Base-by-base conservation (phyloP, 257 asterid species). In the Solanum bulbocastanum region DNA sequence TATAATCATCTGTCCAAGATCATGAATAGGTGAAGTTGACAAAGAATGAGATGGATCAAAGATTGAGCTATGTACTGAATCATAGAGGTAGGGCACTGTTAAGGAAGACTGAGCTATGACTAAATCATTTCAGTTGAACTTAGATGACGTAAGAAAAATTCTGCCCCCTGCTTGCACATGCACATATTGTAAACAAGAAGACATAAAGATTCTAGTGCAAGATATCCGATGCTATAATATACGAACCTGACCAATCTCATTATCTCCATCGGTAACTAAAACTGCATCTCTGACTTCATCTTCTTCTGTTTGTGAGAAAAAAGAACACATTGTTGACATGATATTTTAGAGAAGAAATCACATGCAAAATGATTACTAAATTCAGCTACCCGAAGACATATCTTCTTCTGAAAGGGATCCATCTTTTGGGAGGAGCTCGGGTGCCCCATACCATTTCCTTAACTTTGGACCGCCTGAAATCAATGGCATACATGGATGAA, bases 371-470 rank as follows among this genome's bases (percentile, higher is more conserved):
- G 2, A 25, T 30, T 74, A 65, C 72, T 20, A 52, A 23, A 22
- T 86, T 76, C 32, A 37, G 39, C 86, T 86, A 96, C 99, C 99
- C 90, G 92, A 79, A 86, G 92, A 72, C 88, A 89, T 94, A 62
- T 94, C 94, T 87, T 91, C 95, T 76, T 91, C 90, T 76, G 46
- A 20, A 71, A 87, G 88, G 72, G 93, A 89, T 90, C 90, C 98
- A 88, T 92, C 96, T 89, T 92, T 91, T 46, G 94, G 89, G 83
- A 92, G 87, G 90, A 89, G 90, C 91, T 97, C 98, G 22, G 99
- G 94, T 88, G 99, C 99, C 85, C 98, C 99, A 68, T 97, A 97
- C 99, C 99, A 97, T 91, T 94, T 97, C 94, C 99, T 93, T 82
- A 97, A 94, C 94, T 97, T 97, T n/a, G 98, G 99, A 88, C 99